Percentiles rank a stretch among this genome's conserved stretches.
Evolutionary conservation across 2,329 filamentous ascomycete genomes (phyloP).

Genomic region (Nemania sp.): DNA sequence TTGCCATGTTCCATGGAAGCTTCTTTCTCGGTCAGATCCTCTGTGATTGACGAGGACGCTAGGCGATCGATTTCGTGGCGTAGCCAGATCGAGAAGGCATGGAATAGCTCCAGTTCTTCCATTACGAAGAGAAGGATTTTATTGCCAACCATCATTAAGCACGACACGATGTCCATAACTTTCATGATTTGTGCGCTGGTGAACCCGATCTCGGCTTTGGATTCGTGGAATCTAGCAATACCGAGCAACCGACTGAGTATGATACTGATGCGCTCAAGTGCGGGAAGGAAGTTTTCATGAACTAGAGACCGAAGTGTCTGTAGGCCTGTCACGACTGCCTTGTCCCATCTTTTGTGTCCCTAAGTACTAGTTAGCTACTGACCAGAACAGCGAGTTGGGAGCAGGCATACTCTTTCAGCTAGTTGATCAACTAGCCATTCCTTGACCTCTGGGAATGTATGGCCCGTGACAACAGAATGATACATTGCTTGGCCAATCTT

Average conservation of each 20-base stretch:
- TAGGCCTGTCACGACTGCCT: constrained; percentile 81
- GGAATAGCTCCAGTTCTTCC: constrained; percentile 82
- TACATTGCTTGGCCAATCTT: constrained; percentile 81
- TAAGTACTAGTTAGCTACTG: constrained; percentile 52
- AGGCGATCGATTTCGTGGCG: constrained; percentile 84
- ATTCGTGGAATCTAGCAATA: constrained; percentile 82
- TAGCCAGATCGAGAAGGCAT: constrained; percentile 85
- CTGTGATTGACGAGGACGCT: constrained; percentile 70
- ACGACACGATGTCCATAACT: constrained; percentile 77
- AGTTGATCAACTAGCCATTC: constrained; percentile 92
- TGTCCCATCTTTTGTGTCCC: constrained; percentile 97
- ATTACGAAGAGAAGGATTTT: constrained; percentile 77
- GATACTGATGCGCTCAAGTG: constrained; percentile 83
- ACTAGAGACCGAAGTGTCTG: constrained; percentile 80
- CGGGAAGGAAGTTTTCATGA: constrained; percentile 90
- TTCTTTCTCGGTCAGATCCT: constrained; percentile 83
- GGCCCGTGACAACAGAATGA: constrained; percentile 85
- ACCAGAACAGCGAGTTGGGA: not conserved
- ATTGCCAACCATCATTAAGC: constrained; percentile 80
- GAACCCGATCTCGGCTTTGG: constrained; percentile 74
- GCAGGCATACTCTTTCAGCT: constrained; percentile 74
- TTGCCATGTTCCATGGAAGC: constrained; percentile 78
- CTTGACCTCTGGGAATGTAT: constrained; percentile 78
- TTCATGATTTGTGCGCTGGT: constrained; percentile 71
- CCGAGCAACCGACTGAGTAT: constrained; percentile 86